Percentiles rank a stretch among this genome's conserved stretches.
These are phyloP conservation scores for Platismatia glauca DNA, from an alignment of 495 filamentous ascomycete species.

Conservation along the genomic window DNA sequence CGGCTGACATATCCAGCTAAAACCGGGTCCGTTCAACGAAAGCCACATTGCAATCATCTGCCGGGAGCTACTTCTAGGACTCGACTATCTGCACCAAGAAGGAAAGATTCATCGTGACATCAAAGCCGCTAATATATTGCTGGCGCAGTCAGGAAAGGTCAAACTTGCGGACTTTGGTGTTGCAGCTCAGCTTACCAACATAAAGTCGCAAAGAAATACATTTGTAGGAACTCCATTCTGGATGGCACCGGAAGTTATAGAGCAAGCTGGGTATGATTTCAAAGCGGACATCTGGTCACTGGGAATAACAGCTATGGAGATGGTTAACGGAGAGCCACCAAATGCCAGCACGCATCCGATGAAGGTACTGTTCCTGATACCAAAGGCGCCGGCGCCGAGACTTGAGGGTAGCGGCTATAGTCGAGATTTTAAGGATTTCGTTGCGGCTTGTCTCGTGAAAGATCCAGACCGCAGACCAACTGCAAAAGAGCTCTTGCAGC, in stretches of 20 bases:
- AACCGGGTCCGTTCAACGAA: constrained; percentile 86
- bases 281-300: constrained; percentile 98
- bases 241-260: constrained; percentile 99
- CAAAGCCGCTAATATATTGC: constrained; percentile 88
- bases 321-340: constrained; percentile 87
- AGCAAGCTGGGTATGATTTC: constrained; percentile 93
- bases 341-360: constrained; percentile 89
- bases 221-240: constrained; percentile 99
- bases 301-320: constrained; percentile 90
- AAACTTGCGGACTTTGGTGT: constrained; percentile 98
- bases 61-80: constrained; percentile 76
- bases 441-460: constrained; percentile 80
- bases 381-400: constrained; percentile 77
- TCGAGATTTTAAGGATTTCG: constrained; percentile 87
- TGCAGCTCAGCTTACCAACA: constrained; percentile 90
- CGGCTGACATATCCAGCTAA: constrained; percentile 51
- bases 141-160: constrained; percentile 81
- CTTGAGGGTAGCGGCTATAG: constrained; percentile 80
- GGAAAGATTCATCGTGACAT: constrained; percentile 97
- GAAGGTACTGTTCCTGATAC: constrained; percentile 97
- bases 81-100: constrained; percentile 89
- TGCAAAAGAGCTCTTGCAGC: constrained; percentile 81
- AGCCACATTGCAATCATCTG: constrained; percentile 91
- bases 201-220: constrained; percentile 95
- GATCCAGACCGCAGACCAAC: constrained; percentile 75